Evolutionary conservation across 1,139 yeast genomes (phyloP).

Genomic region (Geotrichum aggregatum): DNA sequence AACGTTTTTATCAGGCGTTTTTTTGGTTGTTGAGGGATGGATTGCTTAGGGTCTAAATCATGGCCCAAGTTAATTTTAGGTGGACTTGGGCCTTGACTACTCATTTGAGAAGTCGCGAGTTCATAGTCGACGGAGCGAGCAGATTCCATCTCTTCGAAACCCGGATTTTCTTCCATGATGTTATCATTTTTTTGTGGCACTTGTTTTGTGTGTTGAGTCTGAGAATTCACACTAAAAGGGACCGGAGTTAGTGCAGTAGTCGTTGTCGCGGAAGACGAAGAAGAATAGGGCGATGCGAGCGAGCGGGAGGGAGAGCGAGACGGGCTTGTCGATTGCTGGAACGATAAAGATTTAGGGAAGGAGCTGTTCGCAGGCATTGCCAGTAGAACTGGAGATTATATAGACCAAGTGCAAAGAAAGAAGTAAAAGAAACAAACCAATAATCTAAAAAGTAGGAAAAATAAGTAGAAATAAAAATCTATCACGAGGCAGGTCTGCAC

Average conservation of each 20-base stretch:
- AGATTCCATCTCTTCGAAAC: constrained; percentile 7
- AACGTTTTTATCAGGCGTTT: constrained; percentile 7
- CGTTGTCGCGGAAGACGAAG: constrained; percentile 5
- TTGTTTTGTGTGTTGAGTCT: not conserved
- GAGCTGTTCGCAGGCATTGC: constrained; percentile 9
- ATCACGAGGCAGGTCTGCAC: not conserved
- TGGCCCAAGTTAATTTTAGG: not conserved
- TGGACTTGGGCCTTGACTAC: constrained; percentile 4
- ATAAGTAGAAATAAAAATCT: not conserved
- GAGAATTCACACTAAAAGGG: not conserved
- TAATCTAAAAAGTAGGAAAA: not conserved
- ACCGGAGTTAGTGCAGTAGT: constrained; percentile 3
- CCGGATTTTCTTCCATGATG: constrained; percentile 5
- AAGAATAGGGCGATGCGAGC: constrained; percentile 2
- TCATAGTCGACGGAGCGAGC: not conserved
- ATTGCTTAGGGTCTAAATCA: not conserved
- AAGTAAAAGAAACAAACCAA: not conserved
- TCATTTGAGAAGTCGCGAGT: not conserved
- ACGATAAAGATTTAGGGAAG: not conserved
- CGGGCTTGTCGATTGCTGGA: constrained; percentile 1
- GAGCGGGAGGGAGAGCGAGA: not conserved
- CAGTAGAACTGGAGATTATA: not conserved
- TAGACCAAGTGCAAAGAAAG: not conserved
- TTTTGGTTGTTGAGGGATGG: constrained; percentile 1
- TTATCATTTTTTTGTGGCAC: constrained; percentile 4